Percentiles rank a stretch among this genome's conserved stretches.
These are phyloP conservation scores for Diospyros lotus DNA, from an alignment of 148 eudicot species.

Conservation along the genomic window DNA sequence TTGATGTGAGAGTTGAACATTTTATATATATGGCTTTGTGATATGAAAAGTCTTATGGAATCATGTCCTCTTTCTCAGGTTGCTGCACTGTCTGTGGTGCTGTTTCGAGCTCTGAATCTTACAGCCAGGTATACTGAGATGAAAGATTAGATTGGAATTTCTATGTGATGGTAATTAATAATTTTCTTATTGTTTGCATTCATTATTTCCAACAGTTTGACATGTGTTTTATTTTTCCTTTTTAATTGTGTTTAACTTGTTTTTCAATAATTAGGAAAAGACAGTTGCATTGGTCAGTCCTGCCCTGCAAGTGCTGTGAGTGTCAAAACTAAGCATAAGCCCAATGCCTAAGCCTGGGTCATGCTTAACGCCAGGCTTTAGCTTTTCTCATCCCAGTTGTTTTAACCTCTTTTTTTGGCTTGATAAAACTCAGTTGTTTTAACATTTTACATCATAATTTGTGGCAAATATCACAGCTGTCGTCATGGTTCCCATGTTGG, in stretches of 20 bases:
- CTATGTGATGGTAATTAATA: neutral
- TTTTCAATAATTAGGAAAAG: neutral
- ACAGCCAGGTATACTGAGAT: constrained; percentile 57
- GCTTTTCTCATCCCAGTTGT: too few species aligned
- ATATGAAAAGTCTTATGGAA: neutral
- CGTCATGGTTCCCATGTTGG: neutral
- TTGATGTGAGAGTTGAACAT: neutral
- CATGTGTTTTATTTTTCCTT: neutral
- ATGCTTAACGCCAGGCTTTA: too few species aligned
- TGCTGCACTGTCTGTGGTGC: constrained; percentile 79
- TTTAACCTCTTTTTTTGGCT: too few species aligned
- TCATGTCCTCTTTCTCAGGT: constrained; percentile 48
- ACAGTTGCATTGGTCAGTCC: too few species aligned
- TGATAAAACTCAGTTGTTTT: too few species aligned
- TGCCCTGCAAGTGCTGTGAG: constrained; percentile 5
- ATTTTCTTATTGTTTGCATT: neutral
- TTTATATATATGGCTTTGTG: neutral
- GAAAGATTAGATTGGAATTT: neutral
- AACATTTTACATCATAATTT: neutral
- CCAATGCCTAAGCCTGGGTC: too few species aligned
- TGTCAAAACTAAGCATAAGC: neutral
- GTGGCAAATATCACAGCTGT: neutral
- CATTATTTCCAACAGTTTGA: neutral
- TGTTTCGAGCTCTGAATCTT: constrained; percentile 83
- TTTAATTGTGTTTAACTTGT: neutral